Evolutionary conservation across 495 filamentous ascomycete genomes (phyloP).

Genomic region (Neurospora sp.): DNA sequence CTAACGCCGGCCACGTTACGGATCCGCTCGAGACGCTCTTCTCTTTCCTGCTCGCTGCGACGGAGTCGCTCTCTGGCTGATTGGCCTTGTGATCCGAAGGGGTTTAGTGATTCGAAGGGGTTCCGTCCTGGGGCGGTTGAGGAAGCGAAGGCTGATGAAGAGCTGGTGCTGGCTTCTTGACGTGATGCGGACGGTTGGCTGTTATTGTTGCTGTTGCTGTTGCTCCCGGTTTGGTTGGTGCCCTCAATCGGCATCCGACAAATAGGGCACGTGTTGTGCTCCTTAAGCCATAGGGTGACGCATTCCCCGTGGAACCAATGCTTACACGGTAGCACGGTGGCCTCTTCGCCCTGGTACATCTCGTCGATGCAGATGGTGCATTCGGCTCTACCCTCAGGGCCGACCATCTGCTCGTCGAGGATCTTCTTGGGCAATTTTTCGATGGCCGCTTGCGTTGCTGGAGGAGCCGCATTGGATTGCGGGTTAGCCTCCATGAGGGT

Average conservation of each 20-base stretch:
- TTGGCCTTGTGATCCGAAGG: background rate
- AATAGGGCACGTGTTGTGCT: conserved; percentile 87
- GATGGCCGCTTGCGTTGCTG: conserved; percentile 68
- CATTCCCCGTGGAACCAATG: conserved; percentile 88
- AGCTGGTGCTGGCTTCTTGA: background rate
- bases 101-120: background rate
- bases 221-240: background rate
- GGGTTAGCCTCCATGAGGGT: conserved; percentile 75
- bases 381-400: conserved; percentile 50
- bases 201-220: conserved; percentile 1
- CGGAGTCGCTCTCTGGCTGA: background rate
- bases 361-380: conserved; percentile 94
- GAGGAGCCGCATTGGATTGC: conserved; percentile 68
- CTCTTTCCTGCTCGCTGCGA: conserved; percentile 11
- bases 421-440: conserved; percentile 58
- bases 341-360: conserved; percentile 62
- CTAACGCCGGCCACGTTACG: conserved; percentile 7
- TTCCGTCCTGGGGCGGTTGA: background rate
- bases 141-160: background rate
- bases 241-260: conserved; percentile 66
- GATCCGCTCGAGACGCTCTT: conserved; percentile 15
- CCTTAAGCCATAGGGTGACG: conserved; percentile 67
- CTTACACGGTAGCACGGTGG: conserved; percentile 71
- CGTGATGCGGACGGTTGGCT: background rate
- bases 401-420: conserved; percentile 57